These are phyloP conservation scores for Colletotrichum lindemuthianum DNA, from an alignment of 2,329 filamentous ascomycete species.

Conservation along the genomic window DNA sequence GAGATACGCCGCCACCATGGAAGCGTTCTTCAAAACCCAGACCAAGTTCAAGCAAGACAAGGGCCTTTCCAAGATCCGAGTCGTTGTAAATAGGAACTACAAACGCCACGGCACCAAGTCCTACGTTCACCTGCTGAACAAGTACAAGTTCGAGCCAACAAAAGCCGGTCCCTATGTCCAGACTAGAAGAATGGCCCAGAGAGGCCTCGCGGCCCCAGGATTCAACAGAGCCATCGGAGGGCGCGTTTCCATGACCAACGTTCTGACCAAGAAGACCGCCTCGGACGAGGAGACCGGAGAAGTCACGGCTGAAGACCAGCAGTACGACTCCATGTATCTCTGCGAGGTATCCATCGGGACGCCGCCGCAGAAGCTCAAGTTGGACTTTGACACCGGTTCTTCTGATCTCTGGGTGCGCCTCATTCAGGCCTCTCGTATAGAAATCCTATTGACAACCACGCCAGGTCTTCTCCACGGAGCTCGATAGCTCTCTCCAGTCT, in stretches of 20 bases:
- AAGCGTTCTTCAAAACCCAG: conserved; percentile 22
- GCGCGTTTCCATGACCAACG: conserved; percentile 27
- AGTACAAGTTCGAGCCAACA: conserved; percentile 33
- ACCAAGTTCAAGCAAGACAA: conserved; percentile 32
- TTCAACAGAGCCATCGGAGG: conserved; percentile 26
- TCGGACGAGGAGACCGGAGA: conserved; percentile 23
- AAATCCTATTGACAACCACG: neutral
- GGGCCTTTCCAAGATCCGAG: conserved; percentile 21
- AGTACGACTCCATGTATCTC: conserved; percentile 62
- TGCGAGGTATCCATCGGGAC: conserved; percentile 53
- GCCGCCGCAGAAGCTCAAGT: conserved; percentile 67
- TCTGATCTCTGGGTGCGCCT: conserved; percentile 75
- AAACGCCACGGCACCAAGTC: conserved; percentile 30
- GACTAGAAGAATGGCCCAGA: conserved; percentile 29
- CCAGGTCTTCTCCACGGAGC: conserved; percentile 45
- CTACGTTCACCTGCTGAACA: conserved; percentile 31
- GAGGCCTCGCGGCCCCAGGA: conserved; percentile 30
- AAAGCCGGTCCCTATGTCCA: conserved; percentile 31
- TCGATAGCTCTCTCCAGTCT: conserved; percentile 36
- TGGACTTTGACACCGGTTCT: conserved; percentile 81
- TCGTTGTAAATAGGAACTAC: conserved; percentile 23
- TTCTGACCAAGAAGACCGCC: conserved; percentile 23
- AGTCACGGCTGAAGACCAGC: conserved; percentile 48
- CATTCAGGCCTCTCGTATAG: too few species aligned
- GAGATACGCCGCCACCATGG: conserved; percentile 2